Conservation (phyloP, 306 rosid species). For the Styphnolobium japonicum region DNA sequence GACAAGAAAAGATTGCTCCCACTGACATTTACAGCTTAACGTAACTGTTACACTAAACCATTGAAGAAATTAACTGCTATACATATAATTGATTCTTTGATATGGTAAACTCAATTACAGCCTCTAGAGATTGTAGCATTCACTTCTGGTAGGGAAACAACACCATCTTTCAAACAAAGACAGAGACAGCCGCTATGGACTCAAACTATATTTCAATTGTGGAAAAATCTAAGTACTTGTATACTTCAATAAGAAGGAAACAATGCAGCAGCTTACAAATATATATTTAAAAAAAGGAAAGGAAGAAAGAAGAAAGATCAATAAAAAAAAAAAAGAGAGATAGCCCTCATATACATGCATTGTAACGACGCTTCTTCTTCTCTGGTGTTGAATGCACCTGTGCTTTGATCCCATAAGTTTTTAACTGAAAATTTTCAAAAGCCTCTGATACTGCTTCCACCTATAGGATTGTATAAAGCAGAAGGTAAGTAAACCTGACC, state of each 20-base stretch:
- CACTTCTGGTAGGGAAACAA: conserved; percentile 1
- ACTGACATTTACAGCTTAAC: not conserved
- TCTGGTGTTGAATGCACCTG: conserved; percentile 86
- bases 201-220: conserved; percentile 16
- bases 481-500: conserved; percentile 10
- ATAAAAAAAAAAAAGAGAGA: not conserved
- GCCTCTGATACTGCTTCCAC: conserved; percentile 86
- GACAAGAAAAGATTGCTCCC: not conserved
- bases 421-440: conserved; percentile 85
- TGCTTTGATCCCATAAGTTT: conserved; percentile 79
- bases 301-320: not conserved
- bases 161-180: not conserved
- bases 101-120: conserved; percentile 23
- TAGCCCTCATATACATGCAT: not conserved
- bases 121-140: conserved; percentile 5
- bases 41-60: not conserved
- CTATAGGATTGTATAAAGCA: conserved; percentile 41
- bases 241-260: not conserved
- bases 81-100: conserved; percentile 18
- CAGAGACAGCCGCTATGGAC: not conserved
- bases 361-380: conserved; percentile 69
- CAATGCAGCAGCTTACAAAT: not conserved
- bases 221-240: conserved; percentile 10
- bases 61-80: conserved; percentile 9
- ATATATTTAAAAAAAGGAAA: not conserved